Evolutionary conservation across 2,329 filamentous ascomycete species (phyloP), one percentile per base, ranked within the genome.

Genomic region (Pleurostoma richardsiae): DNA sequence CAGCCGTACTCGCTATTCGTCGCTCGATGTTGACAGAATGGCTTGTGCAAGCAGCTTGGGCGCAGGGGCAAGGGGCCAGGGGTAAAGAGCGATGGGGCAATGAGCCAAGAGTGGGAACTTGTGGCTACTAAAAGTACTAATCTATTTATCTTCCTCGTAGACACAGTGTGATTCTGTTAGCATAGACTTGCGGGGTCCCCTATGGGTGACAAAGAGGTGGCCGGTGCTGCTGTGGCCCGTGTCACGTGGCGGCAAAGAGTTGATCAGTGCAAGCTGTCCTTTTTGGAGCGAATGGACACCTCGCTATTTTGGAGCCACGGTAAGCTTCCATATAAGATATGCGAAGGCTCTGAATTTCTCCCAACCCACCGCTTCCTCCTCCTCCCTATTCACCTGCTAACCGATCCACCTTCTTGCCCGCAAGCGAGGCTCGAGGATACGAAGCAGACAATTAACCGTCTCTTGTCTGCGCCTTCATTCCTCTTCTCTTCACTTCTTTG

Each of bases 261-360:
- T 36, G n/a, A 36, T 36, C 33, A 36, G 8, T 71, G 70, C 69
- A 72, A 74, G 73, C 68, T 74, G 71, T 71, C 71, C 70, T 74
- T 69, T 71, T 68, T 61, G 62, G 62, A 57, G 61, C 57, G 61
- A 67, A 58, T 70, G 68, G 69, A 72, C 70, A 73, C 68, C 63
- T 72, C 58, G 57, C 62, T 66, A 66, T 65, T 58, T 51, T 57
- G 54, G 52, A 53, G 52, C 33, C n/a, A n/a, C 33, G 8, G 8
- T n/a, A n/a, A 36, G 33, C 33, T 19, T 19, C 19, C 19, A 19
- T 8, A 36, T 36, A 36, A 8, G 8, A 36, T 8, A n/a, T 8
- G 33, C 33, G 46, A 48, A 49, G 50, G 51, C 50, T 50, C 54
- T 65, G 68, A 62, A 62, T 68, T 57, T 48, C 53, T 55, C 47